Conservation (phyloP, 169 alveolate genomes). For the Plasmodium chabaudi region DNA sequence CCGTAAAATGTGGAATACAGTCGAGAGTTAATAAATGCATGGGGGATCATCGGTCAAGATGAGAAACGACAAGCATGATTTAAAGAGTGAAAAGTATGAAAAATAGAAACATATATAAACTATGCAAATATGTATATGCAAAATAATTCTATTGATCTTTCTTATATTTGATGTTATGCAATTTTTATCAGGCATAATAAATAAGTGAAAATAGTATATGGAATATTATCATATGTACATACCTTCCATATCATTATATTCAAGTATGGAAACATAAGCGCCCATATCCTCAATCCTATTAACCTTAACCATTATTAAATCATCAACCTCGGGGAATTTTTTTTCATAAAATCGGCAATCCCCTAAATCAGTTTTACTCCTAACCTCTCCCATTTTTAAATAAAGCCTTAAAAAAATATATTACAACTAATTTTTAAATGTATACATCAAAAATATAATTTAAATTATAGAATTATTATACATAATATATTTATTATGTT, state of each 20-base stretch:
- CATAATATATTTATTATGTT: too few relatives aligned
- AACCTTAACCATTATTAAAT: constrained; percentile 94
- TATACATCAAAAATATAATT: background rate
- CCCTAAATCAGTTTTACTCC: constrained; percentile 82
- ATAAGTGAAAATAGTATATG: background rate
- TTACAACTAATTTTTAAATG: background rate
- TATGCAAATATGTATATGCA: too few relatives aligned
- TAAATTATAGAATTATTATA: too few relatives aligned
- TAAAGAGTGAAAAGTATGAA: too few relatives aligned
- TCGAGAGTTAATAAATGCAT: too few relatives aligned
- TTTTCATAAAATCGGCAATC: constrained; percentile 95
- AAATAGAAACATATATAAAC: too few relatives aligned
- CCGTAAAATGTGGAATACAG: background rate
- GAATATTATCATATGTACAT: background rate
- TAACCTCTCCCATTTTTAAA: constrained; percentile 60
- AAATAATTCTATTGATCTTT: too few relatives aligned
- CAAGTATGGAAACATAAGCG: constrained; percentile 97
- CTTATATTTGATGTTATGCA: background rate
- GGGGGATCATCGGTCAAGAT: too few relatives aligned
- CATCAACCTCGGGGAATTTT: constrained; percentile 94
- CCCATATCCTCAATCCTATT: constrained; percentile 96
- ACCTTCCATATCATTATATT: constrained; percentile 97
- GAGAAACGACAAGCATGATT: too few relatives aligned
- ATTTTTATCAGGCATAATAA: background rate
- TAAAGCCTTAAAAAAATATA: background rate